Conservation (phyloP, 2,329 filamentous ascomycete genomes). For the Fusarium sp. region DNA sequence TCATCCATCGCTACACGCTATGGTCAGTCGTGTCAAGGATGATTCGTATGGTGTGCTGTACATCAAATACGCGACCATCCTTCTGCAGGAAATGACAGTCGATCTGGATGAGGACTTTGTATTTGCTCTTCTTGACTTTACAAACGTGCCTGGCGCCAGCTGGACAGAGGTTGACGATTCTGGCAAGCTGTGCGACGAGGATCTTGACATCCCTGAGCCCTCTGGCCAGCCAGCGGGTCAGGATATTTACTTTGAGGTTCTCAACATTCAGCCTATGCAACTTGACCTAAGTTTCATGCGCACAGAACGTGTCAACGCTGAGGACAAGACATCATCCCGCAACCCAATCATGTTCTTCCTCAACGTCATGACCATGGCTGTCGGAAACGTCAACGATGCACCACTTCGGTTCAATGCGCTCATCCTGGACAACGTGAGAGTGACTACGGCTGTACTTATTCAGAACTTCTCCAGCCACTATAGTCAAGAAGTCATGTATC, state of each 20-base stretch:
- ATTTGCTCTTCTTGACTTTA: slow-evolving; percentile 93
- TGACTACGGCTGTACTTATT: slow-evolving; percentile 85
- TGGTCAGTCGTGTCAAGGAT: slow-evolving; percentile 95
- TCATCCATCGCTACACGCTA: slow-evolving; percentile 92
- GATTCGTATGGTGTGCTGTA: slow-evolving; percentile 98
- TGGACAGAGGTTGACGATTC: slow-evolving; percentile 78
- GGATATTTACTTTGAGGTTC: slow-evolving; percentile 97
- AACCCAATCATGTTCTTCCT: slow-evolving; percentile 99
- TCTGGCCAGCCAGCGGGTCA: slow-evolving; percentile 85
- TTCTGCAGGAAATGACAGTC: slow-evolving; percentile 97
- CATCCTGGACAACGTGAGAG: slow-evolving; percentile 93
- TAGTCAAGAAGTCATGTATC: slow-evolving; percentile 93
- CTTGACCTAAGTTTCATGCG: slow-evolving; percentile 96
- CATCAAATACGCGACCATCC: slow-evolving; percentile 95
- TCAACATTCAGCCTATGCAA: slow-evolving; percentile 98
- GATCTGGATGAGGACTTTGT: slow-evolving; percentile 99
- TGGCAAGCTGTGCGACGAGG: slow-evolving; percentile 89
- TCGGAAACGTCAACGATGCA: slow-evolving; percentile 98
- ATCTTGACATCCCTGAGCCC: slow-evolving; percentile 91
- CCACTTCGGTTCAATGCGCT: slow-evolving; percentile 93
- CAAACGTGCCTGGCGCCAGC: slow-evolving; percentile 89
- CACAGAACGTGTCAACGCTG: slow-evolving; percentile 94
- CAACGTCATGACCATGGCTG: slow-evolving; percentile 99
- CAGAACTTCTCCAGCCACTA: slow-evolving; percentile 94
- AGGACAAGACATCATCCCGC: slow-evolving; percentile 89